Percentiles rank a stretch among this genome's conserved stretches.
Conservation (phyloP, 2,329 filamentous ascomycete genomes). For the Diaporthe vaccinii region DNA sequence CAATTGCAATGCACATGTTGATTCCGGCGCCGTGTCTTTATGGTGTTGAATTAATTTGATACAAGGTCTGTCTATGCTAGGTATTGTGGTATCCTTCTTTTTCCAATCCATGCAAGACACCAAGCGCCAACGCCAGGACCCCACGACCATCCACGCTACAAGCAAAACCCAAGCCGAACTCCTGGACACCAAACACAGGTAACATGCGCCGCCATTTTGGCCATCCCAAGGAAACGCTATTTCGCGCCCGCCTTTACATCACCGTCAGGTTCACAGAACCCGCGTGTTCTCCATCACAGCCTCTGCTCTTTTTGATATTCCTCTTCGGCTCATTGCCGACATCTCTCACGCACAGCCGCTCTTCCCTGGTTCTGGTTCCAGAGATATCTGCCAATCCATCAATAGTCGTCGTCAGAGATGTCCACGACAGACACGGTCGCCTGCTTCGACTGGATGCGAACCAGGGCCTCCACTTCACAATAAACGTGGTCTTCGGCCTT, state of each 20-base stretch:
- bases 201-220: not conserved
- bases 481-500: slow-evolving; percentile 36
- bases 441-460: slow-evolving; percentile 33
- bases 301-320: not conserved
- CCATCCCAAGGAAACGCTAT: not conserved
- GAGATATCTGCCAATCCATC: not conserved
- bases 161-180: not conserved
- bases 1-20: not conserved
- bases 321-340: not conserved
- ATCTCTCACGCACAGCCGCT: not conserved
- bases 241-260: not conserved
- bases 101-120: slow-evolving; percentile 19
- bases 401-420: slow-evolving; percentile 30
- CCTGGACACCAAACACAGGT: not conserved
- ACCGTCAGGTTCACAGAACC: not conserved
- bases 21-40: not conserved
- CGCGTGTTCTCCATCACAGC: not conserved
- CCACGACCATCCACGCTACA: slow-evolving; percentile 1
- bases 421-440: slow-evolving; percentile 23
- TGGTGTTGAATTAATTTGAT: slow-evolving; percentile 15
- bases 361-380: not conserved
- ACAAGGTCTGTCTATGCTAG: slow-evolving; percentile 26
- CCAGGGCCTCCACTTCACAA: slow-evolving; percentile 36
- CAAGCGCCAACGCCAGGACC: slow-evolving; percentile 30
- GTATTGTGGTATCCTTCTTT: slow-evolving; percentile 34